Evolutionary conservation across 495 filamentous ascomycete species (phyloP).

Genomic region (Xylaria flabelliformis): DNA sequence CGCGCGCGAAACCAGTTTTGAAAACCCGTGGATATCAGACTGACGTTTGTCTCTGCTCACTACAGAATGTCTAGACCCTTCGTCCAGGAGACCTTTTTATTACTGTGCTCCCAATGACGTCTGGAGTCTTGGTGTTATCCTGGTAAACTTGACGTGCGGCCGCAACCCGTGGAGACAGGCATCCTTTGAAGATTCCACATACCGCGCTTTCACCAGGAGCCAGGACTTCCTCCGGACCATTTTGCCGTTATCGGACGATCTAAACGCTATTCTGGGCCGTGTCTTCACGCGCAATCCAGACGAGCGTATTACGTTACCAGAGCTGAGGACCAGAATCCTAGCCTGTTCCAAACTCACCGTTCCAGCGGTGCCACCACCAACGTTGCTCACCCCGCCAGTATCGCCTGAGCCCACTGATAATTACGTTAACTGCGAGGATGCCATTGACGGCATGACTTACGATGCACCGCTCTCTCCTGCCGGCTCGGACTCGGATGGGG

Average conservation of each 20-base stretch:
- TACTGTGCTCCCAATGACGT: constrained; percentile 94
- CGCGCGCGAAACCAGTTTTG: constrained; percentile 22
- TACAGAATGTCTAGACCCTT: constrained; percentile 91
- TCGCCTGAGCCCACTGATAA: constrained; percentile 47
- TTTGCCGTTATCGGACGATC: constrained; percentile 86
- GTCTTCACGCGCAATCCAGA: constrained; percentile 90
- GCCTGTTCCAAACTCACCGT: constrained; percentile 79
- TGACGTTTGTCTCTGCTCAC: constrained; percentile 37
- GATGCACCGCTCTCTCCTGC: constrained; percentile 50
- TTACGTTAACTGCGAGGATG: constrained; percentile 54
- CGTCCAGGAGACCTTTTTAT: constrained; percentile 82
- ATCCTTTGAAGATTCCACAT: constrained; percentile 91
- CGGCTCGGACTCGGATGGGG: constrained; percentile 50
- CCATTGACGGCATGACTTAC: constrained; percentile 45
- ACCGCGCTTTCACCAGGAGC: constrained; percentile 87
- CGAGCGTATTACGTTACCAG: constrained; percentile 82
- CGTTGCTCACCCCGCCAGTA: constrained; percentile 44
- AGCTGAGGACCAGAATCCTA: constrained; percentile 78
- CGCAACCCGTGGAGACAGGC: constrained; percentile 99
- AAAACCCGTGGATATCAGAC: constrained; percentile 30
- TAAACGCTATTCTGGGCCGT: constrained; percentile 84
- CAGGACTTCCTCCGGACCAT: constrained; percentile 90
- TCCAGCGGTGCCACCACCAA: constrained; percentile 30
- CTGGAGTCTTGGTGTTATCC: constrained; percentile 96
- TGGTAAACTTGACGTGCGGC: constrained; percentile 97